Percentiles rank a stretch among this genome's conserved stretches.
phyloP scores from a whole-genome alignment of 2,329 filamentous ascomycete species.

The Seiridium unicorne region DNA sequence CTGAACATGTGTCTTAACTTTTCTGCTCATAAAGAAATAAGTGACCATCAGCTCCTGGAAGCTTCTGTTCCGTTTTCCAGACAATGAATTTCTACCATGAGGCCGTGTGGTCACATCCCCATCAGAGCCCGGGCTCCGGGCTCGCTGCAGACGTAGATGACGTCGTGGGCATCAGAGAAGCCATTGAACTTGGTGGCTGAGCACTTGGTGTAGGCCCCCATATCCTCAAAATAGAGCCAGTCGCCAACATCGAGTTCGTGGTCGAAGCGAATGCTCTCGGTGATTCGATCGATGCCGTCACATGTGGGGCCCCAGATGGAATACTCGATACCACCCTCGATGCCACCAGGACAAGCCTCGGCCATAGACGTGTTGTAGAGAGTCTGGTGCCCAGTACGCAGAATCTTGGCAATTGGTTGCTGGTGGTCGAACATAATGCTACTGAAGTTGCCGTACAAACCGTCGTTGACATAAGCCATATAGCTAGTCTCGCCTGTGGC shows the following conservation, averaged over 20 bases:
- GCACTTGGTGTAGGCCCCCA: conserved; percentile 98
- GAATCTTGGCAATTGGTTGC: conserved; percentile 79
- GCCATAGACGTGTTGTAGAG: conserved; percentile 56
- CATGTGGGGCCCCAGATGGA: conserved; percentile 98
- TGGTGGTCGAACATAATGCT: conserved; percentile 99
- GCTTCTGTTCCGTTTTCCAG: no score
- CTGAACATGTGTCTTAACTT: no score
- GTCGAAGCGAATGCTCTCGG: conserved; percentile 73
- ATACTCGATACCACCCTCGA: conserved; percentile 67
- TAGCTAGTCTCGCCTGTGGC: conserved; percentile 67
- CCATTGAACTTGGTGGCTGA: conserved; percentile 98
- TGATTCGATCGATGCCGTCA: conserved; percentile 95
- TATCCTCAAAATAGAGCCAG: conserved; percentile 98
- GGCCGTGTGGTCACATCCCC: conserved; percentile 20
- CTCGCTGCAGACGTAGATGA: conserved; percentile 95
- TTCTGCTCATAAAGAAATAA: no score
- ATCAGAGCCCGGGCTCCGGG: conserved; percentile 77
- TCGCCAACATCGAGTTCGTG: conserved; percentile 86
- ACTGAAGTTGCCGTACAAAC: conserved; percentile 97
- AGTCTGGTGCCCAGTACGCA: conserved; percentile 60
- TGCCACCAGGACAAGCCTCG: conserved; percentile 38
- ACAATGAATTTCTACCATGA: neutral
- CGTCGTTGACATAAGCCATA: conserved; percentile 98
- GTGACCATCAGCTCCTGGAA: no score
- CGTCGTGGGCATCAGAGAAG: conserved; percentile 87